These are phyloP conservation scores for Pneumocystis jirovecii DNA, from an alignment of 1,139 yeast genomes.

Conservation along the genomic window DNA sequence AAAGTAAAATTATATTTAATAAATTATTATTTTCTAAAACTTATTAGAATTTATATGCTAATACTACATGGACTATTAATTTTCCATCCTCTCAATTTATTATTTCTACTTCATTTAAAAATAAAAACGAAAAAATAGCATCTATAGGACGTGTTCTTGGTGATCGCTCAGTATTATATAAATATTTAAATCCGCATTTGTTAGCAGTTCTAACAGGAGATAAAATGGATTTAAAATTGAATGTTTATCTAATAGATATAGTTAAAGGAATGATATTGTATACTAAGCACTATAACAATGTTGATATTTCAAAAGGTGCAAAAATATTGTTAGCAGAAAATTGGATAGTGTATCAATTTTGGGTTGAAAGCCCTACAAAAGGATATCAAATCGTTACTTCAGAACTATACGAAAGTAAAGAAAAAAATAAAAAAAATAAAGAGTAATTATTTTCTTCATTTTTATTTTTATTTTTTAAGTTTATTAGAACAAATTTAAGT, in stretches of 20 bases:
- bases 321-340: conserved; percentile 60
- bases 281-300: conserved; percentile 15
- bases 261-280: conserved; percentile 50
- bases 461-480: not conserved
- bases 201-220: conserved; percentile 41
- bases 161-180: conserved; percentile 64
- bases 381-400: conserved; percentile 53
- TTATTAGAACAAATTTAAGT: conserved; percentile 20
- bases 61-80: conserved; percentile 28
- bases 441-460: conserved; percentile 2
- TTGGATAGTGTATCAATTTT: conserved; percentile 64
- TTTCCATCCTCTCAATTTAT: conserved; percentile 19
- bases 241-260: conserved; percentile 46
- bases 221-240: conserved; percentile 16
- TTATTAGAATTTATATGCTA: conserved; percentile 19
- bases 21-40: conserved; percentile 18
- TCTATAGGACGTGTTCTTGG: conserved; percentile 60
- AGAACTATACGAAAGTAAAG: conserved; percentile 58
- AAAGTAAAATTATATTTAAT: conserved; percentile 12
- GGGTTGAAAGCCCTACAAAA: conserved; percentile 22
- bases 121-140: conserved; percentile 32
- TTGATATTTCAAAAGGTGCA: conserved; percentile 31
- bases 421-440: conserved; percentile 32
- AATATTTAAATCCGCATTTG: conserved; percentile 61
- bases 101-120: not conserved